Conservation (phyloP, 768 basidiomycete genomes). For the Xerocomellus chrysenteron region DNA sequence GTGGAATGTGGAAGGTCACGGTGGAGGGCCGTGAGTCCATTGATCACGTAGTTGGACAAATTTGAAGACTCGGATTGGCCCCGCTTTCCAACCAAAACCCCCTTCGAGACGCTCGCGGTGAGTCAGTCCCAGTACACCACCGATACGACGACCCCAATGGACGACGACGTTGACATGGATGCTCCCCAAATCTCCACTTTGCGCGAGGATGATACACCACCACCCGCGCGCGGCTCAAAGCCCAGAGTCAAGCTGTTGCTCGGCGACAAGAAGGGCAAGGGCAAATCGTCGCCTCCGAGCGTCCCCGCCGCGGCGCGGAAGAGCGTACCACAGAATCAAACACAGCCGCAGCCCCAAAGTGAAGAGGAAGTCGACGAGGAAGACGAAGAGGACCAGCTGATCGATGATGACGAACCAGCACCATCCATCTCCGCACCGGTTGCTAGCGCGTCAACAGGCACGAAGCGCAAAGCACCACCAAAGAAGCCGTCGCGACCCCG, state of each 20-base stretch:
- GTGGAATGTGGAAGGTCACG: not conserved
- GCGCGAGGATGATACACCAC: slow-evolving; percentile 68
- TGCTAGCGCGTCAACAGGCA: slow-evolving; percentile 33
- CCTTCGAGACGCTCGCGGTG: not conserved
- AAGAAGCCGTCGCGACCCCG: slow-evolving; percentile 52
- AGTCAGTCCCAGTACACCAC: not conserved
- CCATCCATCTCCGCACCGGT: slow-evolving; percentile 29
- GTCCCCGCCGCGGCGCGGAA: slow-evolving; percentile 23
- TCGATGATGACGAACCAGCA: slow-evolving; percentile 58
- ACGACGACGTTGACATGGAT: slow-evolving; percentile 63
- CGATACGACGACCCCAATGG: slow-evolving; percentile 23
- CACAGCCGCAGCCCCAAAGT: slow-evolving; percentile 20
- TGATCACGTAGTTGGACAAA: no score
- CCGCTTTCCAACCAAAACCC: not conserved
- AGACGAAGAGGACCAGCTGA: slow-evolving; percentile 75
- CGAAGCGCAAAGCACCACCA: slow-evolving; percentile 50
- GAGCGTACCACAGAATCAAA: slow-evolving; percentile 14
- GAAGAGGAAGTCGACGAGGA: slow-evolving; percentile 62
- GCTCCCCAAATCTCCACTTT: slow-evolving; percentile 82
- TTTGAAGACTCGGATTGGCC: not conserved
- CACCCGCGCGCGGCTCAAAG: slow-evolving; percentile 46
- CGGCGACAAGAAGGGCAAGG: slow-evolving; percentile 41
- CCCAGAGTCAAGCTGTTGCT: slow-evolving; percentile 52
- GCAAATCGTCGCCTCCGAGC: slow-evolving; percentile 35
- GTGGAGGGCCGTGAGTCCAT: not conserved